Percentiles rank a stretch among this genome's conserved stretches.
These are phyloP conservation scores for Xerophyta viscosa DNA, from an alignment of 106 monocot species.

Conservation along the genomic window DNA sequence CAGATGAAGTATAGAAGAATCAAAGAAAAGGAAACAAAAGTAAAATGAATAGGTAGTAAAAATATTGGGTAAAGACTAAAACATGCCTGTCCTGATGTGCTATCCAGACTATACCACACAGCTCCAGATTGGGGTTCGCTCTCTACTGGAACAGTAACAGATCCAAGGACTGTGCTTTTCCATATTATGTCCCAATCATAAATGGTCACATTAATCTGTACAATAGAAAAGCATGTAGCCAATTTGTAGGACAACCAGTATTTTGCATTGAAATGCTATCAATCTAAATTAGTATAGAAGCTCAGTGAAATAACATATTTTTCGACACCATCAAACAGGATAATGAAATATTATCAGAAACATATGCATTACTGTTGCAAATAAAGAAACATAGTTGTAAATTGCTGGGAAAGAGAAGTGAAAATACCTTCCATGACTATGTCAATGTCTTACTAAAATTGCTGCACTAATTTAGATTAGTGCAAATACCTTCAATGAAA, in stretches of 20 bases:
- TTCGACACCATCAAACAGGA: too few species aligned
- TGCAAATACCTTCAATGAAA: too few species aligned
- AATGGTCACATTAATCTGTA: conserved; percentile 89
- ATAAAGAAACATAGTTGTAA: too few species aligned
- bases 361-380: too few species aligned
- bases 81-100: conserved; percentile 80
- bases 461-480: too few species aligned
- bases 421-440: too few species aligned
- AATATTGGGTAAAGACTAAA: neutral
- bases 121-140: conserved; percentile 73
- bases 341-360: too few species aligned
- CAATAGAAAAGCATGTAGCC: too few species aligned
- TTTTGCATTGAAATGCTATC: conserved; percentile 1
- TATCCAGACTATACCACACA: conserved; percentile 76
- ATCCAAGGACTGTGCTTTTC: conserved; percentile 96
- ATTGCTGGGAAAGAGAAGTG: too few species aligned
- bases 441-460: too few species aligned
- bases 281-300: conserved; percentile 2
- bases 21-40: conserved; percentile 4
- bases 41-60: neutral
- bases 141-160: conserved; percentile 78
- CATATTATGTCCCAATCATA: conserved; percentile 99
- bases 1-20: neutral
- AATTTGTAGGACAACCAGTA: too few species aligned
- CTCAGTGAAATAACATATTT: neutral